These are phyloP conservation scores for Microbotryum intermedium DNA, from an alignment of 1,284 basidiomycete species.

Conservation along the genomic window DNA sequence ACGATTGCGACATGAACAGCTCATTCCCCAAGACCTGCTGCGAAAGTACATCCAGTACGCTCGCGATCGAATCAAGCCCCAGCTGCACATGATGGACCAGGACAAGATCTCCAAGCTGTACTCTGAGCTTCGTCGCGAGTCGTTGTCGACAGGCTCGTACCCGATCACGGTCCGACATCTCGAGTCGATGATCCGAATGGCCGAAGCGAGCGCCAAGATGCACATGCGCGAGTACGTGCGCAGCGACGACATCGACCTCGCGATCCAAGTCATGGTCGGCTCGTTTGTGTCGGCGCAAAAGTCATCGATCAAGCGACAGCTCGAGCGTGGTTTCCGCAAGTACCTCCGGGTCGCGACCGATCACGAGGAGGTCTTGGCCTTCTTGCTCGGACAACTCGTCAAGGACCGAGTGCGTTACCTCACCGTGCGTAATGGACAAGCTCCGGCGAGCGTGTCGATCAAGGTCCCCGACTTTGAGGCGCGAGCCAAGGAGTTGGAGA, in stretches of 20 bases:
- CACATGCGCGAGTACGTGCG: conserved; percentile 91
- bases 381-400: conserved; percentile 85
- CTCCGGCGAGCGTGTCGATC: conserved; percentile 61
- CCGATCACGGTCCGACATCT: conserved; percentile 96
- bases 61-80: conserved; percentile 81
- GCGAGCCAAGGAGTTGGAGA: conserved; percentile 87
- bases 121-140: conserved; percentile 92
- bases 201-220: conserved; percentile 98
- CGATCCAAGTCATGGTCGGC: conserved; percentile 87
- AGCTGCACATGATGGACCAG: conserved; percentile 88
- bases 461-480: conserved; percentile 72
- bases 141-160: conserved; percentile 90
- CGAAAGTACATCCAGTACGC: conserved; percentile 99
- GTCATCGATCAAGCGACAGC: conserved; percentile 94
- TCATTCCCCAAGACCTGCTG: conserved; percentile 94
- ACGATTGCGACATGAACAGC: conserved; percentile 44
- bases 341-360: conserved; percentile 91
- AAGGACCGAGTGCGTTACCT: conserved; percentile 89
- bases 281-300: conserved; percentile 97
- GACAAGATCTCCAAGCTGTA: conserved; percentile 92
- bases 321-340: conserved; percentile 70
- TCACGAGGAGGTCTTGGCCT: conserved; percentile 85
- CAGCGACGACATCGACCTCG: conserved; percentile 90
- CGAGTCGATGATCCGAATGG: conserved; percentile 99
- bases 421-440: conserved; percentile 58